Percentiles rank a stretch among this genome's conserved stretches.
These are phyloP conservation scores for Nidularia pulvinata DNA, from an alignment of 768 basidiomycete species.

Conservation along the genomic window DNA sequence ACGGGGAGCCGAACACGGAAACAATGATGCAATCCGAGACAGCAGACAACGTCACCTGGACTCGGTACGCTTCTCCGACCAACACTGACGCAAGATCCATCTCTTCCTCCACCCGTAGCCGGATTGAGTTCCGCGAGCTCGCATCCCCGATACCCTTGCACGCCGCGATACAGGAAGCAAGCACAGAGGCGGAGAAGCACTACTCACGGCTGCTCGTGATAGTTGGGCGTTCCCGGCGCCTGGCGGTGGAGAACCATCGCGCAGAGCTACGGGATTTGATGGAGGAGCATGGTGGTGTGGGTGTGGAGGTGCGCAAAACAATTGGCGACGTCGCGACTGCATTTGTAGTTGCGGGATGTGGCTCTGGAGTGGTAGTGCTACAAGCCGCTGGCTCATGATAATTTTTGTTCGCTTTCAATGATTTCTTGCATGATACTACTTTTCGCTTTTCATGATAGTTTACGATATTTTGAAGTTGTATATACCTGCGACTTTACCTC, in stretches of 20 bases:
- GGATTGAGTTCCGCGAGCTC: constrained; percentile 63
- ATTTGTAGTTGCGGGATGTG: constrained; percentile 62
- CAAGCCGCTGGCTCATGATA: constrained; percentile 42
- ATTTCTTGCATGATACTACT: no score
- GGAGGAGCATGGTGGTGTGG: constrained; percentile 52
- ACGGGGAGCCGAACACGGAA: constrained; percentile 63
- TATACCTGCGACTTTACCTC: no score
- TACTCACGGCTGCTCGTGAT: constrained; percentile 53
- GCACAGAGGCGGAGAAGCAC: constrained; percentile 4
- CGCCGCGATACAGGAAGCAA: constrained; percentile 49
- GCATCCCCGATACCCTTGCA: constrained; percentile 61
- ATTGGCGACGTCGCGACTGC: constrained; percentile 85
- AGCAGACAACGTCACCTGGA: constrained; percentile 82
- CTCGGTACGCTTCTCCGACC: constrained; percentile 43
- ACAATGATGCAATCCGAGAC: constrained; percentile 77
- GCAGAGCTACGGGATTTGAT: constrained; percentile 69
- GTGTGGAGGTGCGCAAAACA: constrained; percentile 73
- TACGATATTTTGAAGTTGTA: no score
- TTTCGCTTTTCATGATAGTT: no score
- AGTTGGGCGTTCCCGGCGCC: constrained; percentile 71
- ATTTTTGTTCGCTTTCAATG: background rate
- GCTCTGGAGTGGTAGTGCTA: constrained; percentile 64
- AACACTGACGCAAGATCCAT: constrained; percentile 1
- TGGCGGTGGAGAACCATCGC: constrained; percentile 71
- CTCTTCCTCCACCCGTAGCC: constrained; percentile 37